Evolutionary conservation across 1,284 basidiomycete species (phyloP), one percentile per base, ranked within the genome.

Genomic region (Sporisorium iseilematis-ciliati): DNA sequence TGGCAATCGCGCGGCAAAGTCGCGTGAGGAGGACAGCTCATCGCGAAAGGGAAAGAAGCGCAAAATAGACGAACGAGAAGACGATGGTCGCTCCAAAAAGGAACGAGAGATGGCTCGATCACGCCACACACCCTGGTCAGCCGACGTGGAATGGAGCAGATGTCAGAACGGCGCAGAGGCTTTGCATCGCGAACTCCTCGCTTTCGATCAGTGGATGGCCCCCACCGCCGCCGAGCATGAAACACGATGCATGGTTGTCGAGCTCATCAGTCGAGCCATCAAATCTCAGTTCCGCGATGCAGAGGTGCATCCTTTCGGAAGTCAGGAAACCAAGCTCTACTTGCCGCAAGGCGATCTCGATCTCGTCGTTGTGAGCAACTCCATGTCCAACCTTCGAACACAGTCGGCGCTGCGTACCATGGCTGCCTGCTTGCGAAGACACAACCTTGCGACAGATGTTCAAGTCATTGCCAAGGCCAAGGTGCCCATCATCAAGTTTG

Each of bases 401-500:
- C 80, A 80, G 25, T 75, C 74, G 26, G 78, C 87, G 7, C 81
- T 89, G 14, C 81, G 86, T 33, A 83, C 82, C 29, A 82, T 88
- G 60, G 87, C 87, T 1, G 76, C 84, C 53, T 85, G 86, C 31
- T 79, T 88, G 57, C 81, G 87, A 6, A 72, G 29, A 84, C 88
- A 86, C 87, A 90, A 82, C 45, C 85, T 89, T 33, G 87, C 88
- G 3, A 82, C 86, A 55, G 84, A 86, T 29, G 92, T 97, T 21
- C 91, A 91, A 26, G 90, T 97, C 83, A 93, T 98, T 67, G 90
- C 91, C 21, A 92, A 91, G 86, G 95, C 95, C 54, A 93, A 92
- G 85, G 95, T 97, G 12, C 94, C 94, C 29, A 95, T 96, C 82
- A 88, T 97, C 86, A 98, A 97, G 86, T 97, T 97, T 84, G 87